Conservation (phyloP, 352 stramenopile species). For the Chloridella minuta region DNA sequence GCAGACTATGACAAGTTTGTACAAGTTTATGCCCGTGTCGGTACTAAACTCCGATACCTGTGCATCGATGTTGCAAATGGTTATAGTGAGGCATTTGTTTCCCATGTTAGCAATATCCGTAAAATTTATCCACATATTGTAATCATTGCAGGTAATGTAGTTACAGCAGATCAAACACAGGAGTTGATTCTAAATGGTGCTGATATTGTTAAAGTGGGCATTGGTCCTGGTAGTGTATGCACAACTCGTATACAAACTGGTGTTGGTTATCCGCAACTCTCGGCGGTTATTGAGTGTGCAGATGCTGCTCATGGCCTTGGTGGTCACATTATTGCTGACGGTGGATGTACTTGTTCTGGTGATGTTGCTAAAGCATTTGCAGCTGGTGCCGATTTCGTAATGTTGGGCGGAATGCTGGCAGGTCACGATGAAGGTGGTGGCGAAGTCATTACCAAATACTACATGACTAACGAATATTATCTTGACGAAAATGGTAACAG, state of each 20-base stretch:
- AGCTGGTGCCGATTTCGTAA: slow-evolving; percentile 54
- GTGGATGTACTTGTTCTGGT: slow-evolving; percentile 44
- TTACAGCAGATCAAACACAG: slow-evolving; percentile 32
- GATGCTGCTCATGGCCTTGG: slow-evolving; percentile 48
- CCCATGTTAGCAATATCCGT: slow-evolving; percentile 30
- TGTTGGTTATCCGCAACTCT: slow-evolving; percentile 54
- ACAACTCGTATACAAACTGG: slow-evolving; percentile 58
- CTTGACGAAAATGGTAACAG: too few relatives aligned
- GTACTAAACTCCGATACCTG: slow-evolving; percentile 32
- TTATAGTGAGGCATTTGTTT: slow-evolving; percentile 21
- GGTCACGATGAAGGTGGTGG: slow-evolving; percentile 52
- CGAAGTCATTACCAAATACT: slow-evolving; percentile 31
- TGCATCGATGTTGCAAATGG: slow-evolving; percentile 53
- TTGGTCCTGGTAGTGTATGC: slow-evolving; percentile 45
- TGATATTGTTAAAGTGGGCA: slow-evolving; percentile 63
- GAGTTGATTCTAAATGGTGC: slow-evolving; percentile 48
- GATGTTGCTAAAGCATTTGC: slow-evolving; percentile 56
- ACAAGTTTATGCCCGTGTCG: slow-evolving; percentile 28
- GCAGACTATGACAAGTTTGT: slow-evolving; percentile 35
- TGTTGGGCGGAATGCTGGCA: slow-evolving; percentile 55
- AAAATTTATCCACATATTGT: slow-evolving; percentile 26
- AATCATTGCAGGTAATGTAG: slow-evolving; percentile 58
- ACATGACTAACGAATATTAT: too few relatives aligned
- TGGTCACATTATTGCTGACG: slow-evolving; percentile 47
- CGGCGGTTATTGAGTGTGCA: slow-evolving; percentile 49